phyloP scores from a whole-genome alignment of 2,329 filamentous ascomycete genomes.

The Cladosporium velox region DNA sequence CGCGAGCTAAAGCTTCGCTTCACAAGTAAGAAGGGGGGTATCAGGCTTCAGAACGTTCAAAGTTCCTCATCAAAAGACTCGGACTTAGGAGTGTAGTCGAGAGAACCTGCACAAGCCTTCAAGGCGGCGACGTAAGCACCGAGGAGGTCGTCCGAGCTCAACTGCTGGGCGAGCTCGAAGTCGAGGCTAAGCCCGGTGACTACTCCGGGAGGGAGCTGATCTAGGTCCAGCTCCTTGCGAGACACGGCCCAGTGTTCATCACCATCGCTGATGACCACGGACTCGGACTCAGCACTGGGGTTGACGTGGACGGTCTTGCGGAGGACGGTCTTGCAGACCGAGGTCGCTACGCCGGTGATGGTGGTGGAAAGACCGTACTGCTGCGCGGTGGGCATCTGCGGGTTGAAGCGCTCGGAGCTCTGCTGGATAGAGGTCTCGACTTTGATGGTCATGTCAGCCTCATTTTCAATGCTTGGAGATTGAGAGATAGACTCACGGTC shows the following conservation, averaged over 20 bases:
- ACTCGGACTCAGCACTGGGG: background rate
- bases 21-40: background rate
- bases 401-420: background rate
- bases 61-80: too few species aligned
- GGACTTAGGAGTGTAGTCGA: too few species aligned
- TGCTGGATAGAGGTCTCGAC: background rate
- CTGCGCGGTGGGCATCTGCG: background rate
- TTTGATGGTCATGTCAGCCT: background rate
- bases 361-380: background rate
- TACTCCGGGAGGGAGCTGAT: too few species aligned
- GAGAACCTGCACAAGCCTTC: too few species aligned
- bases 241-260: too few species aligned
- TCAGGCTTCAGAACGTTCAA: background rate
- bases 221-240: too few species aligned
- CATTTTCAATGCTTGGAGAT: background rate
- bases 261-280: background rate
- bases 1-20: background rate
- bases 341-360: background rate
- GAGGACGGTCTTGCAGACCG: background rate
- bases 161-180: too few species aligned
- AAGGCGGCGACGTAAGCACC: too few species aligned
- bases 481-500: background rate
- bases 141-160: too few species aligned
- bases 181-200: too few species aligned
- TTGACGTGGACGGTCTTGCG: background rate